These are phyloP conservation scores for Fraxinus floribunda DNA, from an alignment of 305 asterid species.

Conservation along the genomic window DNA sequence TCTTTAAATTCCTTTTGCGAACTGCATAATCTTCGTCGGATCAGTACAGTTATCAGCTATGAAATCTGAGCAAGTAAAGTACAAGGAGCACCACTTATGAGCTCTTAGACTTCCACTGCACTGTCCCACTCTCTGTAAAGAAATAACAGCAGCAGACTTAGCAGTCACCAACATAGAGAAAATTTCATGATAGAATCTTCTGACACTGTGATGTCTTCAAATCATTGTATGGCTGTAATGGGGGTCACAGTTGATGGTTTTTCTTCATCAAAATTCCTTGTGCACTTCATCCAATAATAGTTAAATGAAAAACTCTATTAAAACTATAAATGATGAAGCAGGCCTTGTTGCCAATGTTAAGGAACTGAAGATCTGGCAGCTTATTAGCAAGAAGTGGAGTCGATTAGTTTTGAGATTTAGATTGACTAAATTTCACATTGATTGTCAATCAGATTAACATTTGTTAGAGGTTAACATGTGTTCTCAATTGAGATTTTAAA, in stretches of 20 bases:
- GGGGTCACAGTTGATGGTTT: neutral
- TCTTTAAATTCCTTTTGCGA: neutral
- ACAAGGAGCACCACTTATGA: neutral
- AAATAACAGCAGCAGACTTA: neutral
- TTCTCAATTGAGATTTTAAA: neutral
- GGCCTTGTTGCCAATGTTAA: neutral
- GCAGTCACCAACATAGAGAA: neutral
- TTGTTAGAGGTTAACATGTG: neutral
- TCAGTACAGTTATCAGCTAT: neutral
- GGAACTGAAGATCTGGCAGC: neutral
- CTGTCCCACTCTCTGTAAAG: neutral
- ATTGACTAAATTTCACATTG: neutral
- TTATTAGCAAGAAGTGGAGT: neutral
- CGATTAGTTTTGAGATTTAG: neutral
- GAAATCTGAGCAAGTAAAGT: neutral
- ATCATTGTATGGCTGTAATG: neutral
- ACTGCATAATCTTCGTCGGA: neutral
- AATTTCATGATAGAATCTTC: neutral
- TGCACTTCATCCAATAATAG: neutral
- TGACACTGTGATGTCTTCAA: conserved; percentile 7
- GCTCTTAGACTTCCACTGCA: neutral
- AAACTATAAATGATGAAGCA: neutral
- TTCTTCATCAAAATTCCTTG: neutral
- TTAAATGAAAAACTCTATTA: neutral
- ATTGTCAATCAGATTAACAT: neutral